These are phyloP conservation scores for Artemisia argyi DNA, from an alignment of 129 eudicot genomes.

Conservation along the genomic window DNA sequence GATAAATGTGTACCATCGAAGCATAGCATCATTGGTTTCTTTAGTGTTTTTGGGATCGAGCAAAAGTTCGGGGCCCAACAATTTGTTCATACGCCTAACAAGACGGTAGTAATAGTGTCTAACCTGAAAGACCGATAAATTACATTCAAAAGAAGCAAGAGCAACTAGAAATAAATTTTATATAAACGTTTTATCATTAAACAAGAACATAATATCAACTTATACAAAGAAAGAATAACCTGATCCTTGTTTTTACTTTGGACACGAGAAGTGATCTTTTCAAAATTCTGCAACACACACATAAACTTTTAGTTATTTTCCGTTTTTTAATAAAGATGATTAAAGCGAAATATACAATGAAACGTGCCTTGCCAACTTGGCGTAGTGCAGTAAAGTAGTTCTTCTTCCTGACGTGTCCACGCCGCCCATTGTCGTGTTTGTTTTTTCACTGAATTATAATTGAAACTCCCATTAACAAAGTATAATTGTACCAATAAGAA, in stretches of 20 bases:
- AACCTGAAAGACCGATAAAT: slow-evolving; percentile 44
- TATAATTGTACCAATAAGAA: background rate
- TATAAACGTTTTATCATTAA: background rate
- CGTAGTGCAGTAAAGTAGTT: slow-evolving; percentile 85
- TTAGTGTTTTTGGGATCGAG: slow-evolving; percentile 78
- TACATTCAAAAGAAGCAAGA: background rate
- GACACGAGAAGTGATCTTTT: slow-evolving; percentile 82
- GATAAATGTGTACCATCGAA: slow-evolving; percentile 57
- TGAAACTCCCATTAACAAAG: background rate
- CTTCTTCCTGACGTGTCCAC: slow-evolving; percentile 98
- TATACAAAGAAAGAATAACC: slow-evolving; percentile 37
- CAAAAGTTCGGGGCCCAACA: slow-evolving; percentile 69
- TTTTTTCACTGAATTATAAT: slow-evolving; percentile 51
- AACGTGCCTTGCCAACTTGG: slow-evolving; percentile 92
- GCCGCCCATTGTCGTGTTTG: slow-evolving; percentile 98
- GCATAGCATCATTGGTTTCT: slow-evolving; percentile 84
- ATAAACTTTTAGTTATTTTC: slow-evolving; percentile 5
- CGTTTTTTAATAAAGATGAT: background rate
- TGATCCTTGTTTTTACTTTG: slow-evolving; percentile 97
- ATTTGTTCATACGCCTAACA: slow-evolving; percentile 90
- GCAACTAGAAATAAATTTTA: background rate
- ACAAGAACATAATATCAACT: background rate
- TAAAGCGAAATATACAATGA: slow-evolving; percentile 15
- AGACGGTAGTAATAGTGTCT: slow-evolving; percentile 88
- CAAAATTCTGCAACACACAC: slow-evolving; percentile 68